These are phyloP conservation scores for Pisolithus albus DNA, from an alignment of 768 basidiomycete genomes.

Conservation along the genomic window DNA sequence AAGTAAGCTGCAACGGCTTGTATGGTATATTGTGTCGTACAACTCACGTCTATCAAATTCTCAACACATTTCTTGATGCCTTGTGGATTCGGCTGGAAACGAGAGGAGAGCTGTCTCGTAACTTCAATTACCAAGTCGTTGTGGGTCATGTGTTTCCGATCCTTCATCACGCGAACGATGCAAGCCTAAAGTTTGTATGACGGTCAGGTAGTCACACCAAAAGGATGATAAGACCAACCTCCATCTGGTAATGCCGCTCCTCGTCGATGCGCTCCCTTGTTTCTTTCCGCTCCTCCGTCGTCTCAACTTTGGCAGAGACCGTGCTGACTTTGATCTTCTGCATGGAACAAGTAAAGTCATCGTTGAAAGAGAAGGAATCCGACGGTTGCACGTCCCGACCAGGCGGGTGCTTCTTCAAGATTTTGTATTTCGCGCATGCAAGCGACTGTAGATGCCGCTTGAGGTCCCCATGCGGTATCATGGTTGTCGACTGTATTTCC, in stretches of 20 bases:
- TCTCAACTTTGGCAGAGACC: slow-evolving; percentile 83
- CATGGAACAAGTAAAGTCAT: slow-evolving; percentile 69
- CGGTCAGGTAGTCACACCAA: background rate
- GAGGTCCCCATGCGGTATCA: slow-evolving; percentile 70
- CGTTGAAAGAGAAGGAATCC: slow-evolving; percentile 90
- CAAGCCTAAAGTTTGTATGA: slow-evolving; percentile 61
- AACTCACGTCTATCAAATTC: slow-evolving; percentile 79
- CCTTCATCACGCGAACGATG: slow-evolving; percentile 97
- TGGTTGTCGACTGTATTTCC: slow-evolving; percentile 79
- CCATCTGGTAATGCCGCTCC: slow-evolving; percentile 82
- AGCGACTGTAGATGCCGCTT: slow-evolving; percentile 93
- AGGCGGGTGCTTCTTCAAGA: slow-evolving; percentile 86
- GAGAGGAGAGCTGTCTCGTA: slow-evolving; percentile 71
- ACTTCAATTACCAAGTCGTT: slow-evolving; percentile 89
- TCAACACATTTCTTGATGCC: slow-evolving; percentile 94
- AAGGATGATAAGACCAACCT: slow-evolving; percentile 43
- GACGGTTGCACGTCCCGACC: slow-evolving; percentile 69
- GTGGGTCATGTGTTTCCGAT: slow-evolving; percentile 82
- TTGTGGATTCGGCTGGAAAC: slow-evolving; percentile 82
- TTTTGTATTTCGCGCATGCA: slow-evolving; percentile 90
- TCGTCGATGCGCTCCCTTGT: slow-evolving; percentile 89
- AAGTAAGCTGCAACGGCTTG: background rate
- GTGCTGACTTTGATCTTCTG: slow-evolving; percentile 93
- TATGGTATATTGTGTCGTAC: background rate
- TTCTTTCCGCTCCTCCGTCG: slow-evolving; percentile 77